Base-by-base conservation (phyloP, 2,329 filamentous ascomycete species). In the Septoria linicola region DNA sequence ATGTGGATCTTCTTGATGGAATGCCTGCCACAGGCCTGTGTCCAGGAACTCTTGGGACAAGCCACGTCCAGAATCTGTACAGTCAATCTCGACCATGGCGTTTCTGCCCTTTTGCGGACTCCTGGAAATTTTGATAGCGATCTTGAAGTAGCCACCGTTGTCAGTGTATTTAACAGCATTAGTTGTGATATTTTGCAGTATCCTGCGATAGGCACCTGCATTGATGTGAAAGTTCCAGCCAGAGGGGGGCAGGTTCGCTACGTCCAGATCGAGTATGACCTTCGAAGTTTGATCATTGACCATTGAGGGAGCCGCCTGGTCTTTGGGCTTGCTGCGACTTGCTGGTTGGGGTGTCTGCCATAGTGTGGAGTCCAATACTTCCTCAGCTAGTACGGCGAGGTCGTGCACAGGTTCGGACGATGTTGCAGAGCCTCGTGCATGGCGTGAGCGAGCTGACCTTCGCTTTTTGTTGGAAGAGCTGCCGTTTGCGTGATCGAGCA, bases 131-230 rank as follows among this genome's bases (percentile, higher is more conserved):
- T 34, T 36, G 11, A 56, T 17, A 7, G 20, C 16, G 3, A 53
- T 19, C 20, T 47, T 53, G 30, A 45, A 43, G 19, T 51, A 51
- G 4, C 50, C 54, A 14, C 45, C 53, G 11, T 63, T 50, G 1
- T 61, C 54, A 0, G 73, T 76, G 56, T 77, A 76, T 54, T 77
- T 77, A 13, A 78, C 61, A 0, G 73, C 66, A 60, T 78, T 78
- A 0, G 70, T 71, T 8, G 76, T 70, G 1, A 76, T 46, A 44
- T 77, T 76, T 25, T 58, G 72, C 31, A 75, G 63, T 7, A 77
- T 69, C 3, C 74, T 65, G 17, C 71, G 68, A 63, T 73, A 73
- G 1, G 72, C 73, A 1, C 75, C 76, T 1, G 72, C 63, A 17
- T 77, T 71, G 1, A 73, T 66, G 6, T 60, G 64, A 34, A 72